phyloP scores from a whole-genome alignment of 371 early-diverging fungal species.

The Actinomortierella wolfii region DNA sequence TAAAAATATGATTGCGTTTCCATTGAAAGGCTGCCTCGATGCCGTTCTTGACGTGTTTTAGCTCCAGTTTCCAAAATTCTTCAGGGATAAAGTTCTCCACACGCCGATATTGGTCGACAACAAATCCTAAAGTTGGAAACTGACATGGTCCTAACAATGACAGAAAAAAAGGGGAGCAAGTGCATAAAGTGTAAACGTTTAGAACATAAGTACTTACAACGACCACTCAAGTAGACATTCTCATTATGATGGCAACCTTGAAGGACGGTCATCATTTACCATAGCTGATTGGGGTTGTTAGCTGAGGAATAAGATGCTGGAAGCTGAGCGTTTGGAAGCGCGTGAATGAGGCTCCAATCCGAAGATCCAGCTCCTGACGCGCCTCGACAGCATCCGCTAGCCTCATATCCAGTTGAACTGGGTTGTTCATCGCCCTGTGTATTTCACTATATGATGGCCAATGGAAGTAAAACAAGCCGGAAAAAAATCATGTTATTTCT shows the following conservation, averaged over 20 bases:
- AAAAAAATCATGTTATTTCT: no score
- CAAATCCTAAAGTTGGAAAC: constrained; percentile 99
- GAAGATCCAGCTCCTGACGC: constrained; percentile 94
- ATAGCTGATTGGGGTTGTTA: constrained; percentile 82
- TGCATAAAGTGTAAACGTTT: not conserved
- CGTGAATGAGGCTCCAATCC: constrained; percentile 97
- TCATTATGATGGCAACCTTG: not conserved
- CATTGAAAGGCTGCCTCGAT: constrained; percentile 71
- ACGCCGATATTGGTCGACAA: constrained; percentile 90
- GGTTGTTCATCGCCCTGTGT: constrained; percentile 77
- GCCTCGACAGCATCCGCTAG: constrained; percentile 93
- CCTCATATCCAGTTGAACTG: constrained; percentile 70
- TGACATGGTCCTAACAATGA: constrained; percentile 90
- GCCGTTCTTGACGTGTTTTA: constrained; percentile 57
- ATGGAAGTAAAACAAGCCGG: no score
- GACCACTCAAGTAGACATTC: not conserved
- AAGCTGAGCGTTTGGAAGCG: constrained; percentile 90
- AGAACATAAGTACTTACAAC: not conserved
- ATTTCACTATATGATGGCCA: constrained; percentile 68
- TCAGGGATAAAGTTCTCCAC: constrained; percentile 90
- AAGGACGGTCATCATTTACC: constrained; percentile 55
- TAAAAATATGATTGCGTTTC: constrained; percentile 79
- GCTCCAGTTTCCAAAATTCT: constrained; percentile 88
- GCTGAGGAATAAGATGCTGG: constrained; percentile 52
- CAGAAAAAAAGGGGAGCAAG: not conserved